Evolutionary conservation across 2,329 filamentous ascomycete species (phyloP), one percentile per base, ranked within the genome.

Genomic region (Blastomyces gilchristii): DNA sequence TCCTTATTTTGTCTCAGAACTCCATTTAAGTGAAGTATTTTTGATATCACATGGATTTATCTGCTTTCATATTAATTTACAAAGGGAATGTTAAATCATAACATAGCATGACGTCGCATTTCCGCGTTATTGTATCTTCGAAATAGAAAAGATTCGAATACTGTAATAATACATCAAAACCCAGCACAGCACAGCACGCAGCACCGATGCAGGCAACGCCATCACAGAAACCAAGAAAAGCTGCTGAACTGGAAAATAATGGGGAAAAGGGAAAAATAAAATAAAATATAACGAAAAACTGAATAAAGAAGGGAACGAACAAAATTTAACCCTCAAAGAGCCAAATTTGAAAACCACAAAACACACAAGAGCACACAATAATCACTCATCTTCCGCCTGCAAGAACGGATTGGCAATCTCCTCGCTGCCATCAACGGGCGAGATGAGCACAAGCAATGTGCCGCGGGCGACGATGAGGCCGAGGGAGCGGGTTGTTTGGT

Each of bases 361-460:
- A 31, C 8, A 18, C 11, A 34, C 22, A 28, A 28, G 18, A 53
- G 25, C 28, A 16, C 12, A 34, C 5, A 39, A 54, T 2, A 22
- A 45, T 34, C 52, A 54, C 54, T 63, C 41, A 68, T 91, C 87
- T 58, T 91, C 87, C 31, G 83, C 81, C 71, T 90, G 86, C 61
- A 89, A 80, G 72, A 97, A 99, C 0, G 94, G 94, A 75, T 99
- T 99, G 70, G 89, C 85, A 71, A 99, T 99, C 77, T 93, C 88
- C 78, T 97, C 92, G 78, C 91, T 97, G 63, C 94, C 94, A 72
- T 97, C 92, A 61, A 94, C 83, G 3, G 94, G 94, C 66, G 90
- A 94, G 73, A 99, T 90, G 66, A 96, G 84, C 49, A 97, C 93
- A 62, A 99, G 85, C 57, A 99, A 81, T 8, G 94, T 97, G 65